phyloP scores from a whole-genome alignment of 2,329 filamentous ascomycete species.

The Colletotrichum filicis region DNA sequence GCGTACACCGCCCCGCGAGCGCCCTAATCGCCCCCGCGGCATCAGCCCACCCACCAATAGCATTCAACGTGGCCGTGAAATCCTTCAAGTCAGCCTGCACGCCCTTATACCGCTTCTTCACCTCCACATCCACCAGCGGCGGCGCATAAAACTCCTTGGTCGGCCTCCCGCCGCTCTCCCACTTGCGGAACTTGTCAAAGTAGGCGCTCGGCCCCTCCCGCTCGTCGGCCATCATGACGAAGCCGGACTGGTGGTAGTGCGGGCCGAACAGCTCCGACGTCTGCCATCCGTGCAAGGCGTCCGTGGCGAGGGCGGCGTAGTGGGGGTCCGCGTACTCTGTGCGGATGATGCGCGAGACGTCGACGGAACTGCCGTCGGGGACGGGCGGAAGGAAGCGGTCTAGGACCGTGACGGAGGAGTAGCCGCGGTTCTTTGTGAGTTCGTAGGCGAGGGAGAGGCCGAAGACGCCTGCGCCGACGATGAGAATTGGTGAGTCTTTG shows the following conservation, averaged over 20 bases:
- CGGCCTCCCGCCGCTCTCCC: slow-evolving; percentile 1
- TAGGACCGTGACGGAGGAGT: slow-evolving; percentile 49
- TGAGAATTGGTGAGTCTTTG: slow-evolving; percentile 39
- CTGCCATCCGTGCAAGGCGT: slow-evolving; percentile 39
- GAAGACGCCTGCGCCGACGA: slow-evolving; percentile 46
- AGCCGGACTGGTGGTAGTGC: slow-evolving; percentile 45
- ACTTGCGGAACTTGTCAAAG: slow-evolving; percentile 3
- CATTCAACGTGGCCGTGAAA: slow-evolving; percentile 37
- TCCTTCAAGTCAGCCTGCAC: slow-evolving; percentile 26
- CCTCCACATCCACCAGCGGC: slow-evolving; percentile 44
- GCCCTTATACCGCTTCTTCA: slow-evolving; percentile 22
- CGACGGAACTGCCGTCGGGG: slow-evolving; percentile 51
- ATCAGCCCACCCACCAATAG: slow-evolving; percentile 46
- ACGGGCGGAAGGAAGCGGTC: slow-evolving; percentile 49
- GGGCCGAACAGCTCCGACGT: slow-evolving; percentile 38
- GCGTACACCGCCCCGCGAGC: slow-evolving; percentile 41
- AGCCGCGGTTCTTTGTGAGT: slow-evolving; percentile 38
- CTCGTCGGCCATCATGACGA: slow-evolving; percentile 43
- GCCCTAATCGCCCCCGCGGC: slow-evolving; percentile 42
- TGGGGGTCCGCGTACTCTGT: slow-evolving; percentile 72
- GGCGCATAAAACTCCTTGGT: slow-evolving; percentile 31
- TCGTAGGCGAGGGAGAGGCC: slow-evolving; percentile 44
- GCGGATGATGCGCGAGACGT: slow-evolving; percentile 53
- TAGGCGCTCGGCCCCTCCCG: slow-evolving; percentile 34
- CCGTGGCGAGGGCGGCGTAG: slow-evolving; percentile 65